Evolutionary conservation across 2,329 filamentous ascomycete species (phyloP), one percentile per base, ranked within the genome.

Genomic region (Cercospora canescens): DNA sequence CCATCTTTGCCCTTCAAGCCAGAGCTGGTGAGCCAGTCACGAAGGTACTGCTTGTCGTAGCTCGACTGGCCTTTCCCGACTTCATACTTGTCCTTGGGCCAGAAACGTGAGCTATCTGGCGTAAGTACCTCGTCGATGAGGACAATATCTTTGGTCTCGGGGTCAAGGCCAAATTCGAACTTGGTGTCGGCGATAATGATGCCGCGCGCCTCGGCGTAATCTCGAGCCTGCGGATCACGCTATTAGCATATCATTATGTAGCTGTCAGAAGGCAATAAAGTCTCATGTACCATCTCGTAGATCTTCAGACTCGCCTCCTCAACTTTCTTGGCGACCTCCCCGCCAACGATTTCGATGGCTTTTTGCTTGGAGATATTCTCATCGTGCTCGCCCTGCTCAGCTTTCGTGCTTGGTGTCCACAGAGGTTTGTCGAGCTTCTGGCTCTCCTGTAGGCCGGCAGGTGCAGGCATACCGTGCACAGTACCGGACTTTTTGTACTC

Each of bases 81-180:
- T 76, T 88, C 85, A 76, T 94, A 96, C 54, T 84, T 84, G 50
- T 88, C 88, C 69, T 85, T 87, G 0, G 89, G 89, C 94, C 94
- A 98, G 84, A 97, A 97, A 16, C 94, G 87, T 59, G 91, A 94
- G 71, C 78, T 81, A 69, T 85, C 83, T 2, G 93, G 93, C 7
- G 93, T 96, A 67, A 96, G 81, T 24, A 96, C 92, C 81, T 96
- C 93, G 75, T 96, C 93, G 4, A 93, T 88, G 60, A 94, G 83
- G 37, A 93, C 87, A 7, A 95, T 85, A 73, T 91, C 86, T 67
- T 87, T 84, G 1, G 86, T 88, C 64, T 80, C 84, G 68, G 86
- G 83, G 71, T 79, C 76, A 18, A 91, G 81, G 1, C 89, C 90
- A 74, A 93, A 94, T 80, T 92, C 89, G 76, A 92, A 91, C 76